Conservation (phyloP, 176 grass and related monocot species). For the Bothriochloa decipiens region DNA sequence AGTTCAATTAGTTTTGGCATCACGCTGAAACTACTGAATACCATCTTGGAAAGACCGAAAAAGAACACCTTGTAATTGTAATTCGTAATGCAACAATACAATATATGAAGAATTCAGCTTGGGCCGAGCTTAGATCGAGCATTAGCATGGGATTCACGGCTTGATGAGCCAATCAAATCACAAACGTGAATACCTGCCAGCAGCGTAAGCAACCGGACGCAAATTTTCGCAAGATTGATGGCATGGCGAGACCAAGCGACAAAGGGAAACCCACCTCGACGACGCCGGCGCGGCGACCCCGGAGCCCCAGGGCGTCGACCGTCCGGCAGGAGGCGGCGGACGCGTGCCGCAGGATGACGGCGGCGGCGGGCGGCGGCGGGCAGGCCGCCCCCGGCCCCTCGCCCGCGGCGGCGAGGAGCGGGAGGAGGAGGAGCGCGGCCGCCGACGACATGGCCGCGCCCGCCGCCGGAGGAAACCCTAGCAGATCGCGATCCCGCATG, state of each 20-base stretch:
- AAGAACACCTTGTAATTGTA: background rate
- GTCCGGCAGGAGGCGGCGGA: background rate
- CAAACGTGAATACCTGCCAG: background rate
- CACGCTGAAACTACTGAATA: background rate
- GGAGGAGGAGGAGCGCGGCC: constrained; percentile 41
- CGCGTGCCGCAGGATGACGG: constrained; percentile 22
- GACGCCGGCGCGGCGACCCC: constrained; percentile 25
- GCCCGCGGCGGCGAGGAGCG: constrained; percentile 27
- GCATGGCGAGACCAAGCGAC: background rate
- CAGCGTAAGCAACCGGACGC: background rate
- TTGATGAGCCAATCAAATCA: background rate
- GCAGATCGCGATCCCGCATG: constrained; percentile 8
- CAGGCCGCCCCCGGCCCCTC: constrained; percentile 20
- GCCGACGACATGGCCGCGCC: constrained; percentile 28
- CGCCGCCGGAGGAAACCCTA: background rate
- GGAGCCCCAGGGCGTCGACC: constrained; percentile 3
- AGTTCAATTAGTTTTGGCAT: background rate
- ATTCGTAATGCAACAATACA: background rate
- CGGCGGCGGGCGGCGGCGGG: constrained; percentile 26
- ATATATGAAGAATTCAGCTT: background rate
- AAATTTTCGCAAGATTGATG: background rate
- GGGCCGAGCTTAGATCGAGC: background rate
- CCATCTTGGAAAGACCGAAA: background rate
- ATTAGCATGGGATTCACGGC: background rate
- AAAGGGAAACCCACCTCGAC: constrained; percentile 35